phyloP scores from a whole-genome alignment of 23 red algal genomes.

The Chondrus crispus region DNA sequence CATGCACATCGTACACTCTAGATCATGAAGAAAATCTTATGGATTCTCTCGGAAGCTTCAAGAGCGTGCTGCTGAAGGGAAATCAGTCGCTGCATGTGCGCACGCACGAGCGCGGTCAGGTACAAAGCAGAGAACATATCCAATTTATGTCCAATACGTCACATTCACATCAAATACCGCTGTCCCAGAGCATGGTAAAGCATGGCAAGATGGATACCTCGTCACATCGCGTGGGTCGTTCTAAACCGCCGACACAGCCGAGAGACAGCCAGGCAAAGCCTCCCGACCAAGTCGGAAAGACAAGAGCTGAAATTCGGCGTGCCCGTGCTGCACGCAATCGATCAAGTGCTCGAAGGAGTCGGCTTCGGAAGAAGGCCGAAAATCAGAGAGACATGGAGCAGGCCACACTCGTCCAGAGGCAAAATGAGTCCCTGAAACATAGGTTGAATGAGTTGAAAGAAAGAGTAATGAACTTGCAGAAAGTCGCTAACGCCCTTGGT shows the following conservation, averaged over 20 bases:
- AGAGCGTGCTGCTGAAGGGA: neutral
- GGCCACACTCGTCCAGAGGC: conserved; percentile 19
- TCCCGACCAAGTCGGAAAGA: neutral
- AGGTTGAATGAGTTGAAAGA: neutral
- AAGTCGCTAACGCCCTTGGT: neutral
- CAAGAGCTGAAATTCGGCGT: conserved; percentile 57
- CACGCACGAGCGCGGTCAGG: neutral
- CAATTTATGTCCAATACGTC: neutral
- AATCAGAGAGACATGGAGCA: neutral
- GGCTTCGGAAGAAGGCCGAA: conserved; percentile 55
- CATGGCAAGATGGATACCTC: neutral
- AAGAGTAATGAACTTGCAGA: neutral
- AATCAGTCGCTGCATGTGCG: neutral
- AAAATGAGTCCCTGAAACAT: conserved; percentile 12
- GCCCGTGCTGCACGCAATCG: conserved; percentile 62
- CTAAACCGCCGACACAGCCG: neutral
- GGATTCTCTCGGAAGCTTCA: neutral
- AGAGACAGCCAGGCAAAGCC: neutral
- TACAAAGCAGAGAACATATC: neutral
- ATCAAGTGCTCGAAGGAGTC: conserved; percentile 32
- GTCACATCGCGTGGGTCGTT: neutral
- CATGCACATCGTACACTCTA: neutral
- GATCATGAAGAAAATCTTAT: neutral
- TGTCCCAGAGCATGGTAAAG: neutral
- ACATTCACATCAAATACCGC: neutral